Percentiles rank a stretch among this genome's conserved stretches.
These are phyloP conservation scores for Sequoia sempervirens DNA, from an alignment of 75 land plant genomes.

Conservation along the genomic window DNA sequence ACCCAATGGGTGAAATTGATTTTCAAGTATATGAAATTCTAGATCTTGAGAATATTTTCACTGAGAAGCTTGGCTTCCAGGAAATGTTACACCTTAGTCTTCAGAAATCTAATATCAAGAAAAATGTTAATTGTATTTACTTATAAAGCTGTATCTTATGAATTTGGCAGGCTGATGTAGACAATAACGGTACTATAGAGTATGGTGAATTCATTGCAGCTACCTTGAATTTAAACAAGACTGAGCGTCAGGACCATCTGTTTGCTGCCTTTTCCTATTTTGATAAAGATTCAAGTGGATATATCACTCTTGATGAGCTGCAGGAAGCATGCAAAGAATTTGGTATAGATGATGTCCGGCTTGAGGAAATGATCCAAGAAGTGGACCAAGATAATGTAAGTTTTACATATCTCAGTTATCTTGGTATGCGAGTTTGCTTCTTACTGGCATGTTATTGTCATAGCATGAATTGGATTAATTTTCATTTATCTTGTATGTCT, in stretches of 20 bases:
- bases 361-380: slow-evolving; percentile 68
- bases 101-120: not conserved
- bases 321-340: slow-evolving; percentile 59
- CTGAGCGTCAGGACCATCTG: slow-evolving; percentile 62
- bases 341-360: slow-evolving; percentile 42
- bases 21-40: not conserved
- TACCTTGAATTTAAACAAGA: slow-evolving; percentile 63
- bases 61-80: not conserved
- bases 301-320: slow-evolving; percentile 68
- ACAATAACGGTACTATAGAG: slow-evolving; percentile 71
- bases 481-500: not conserved
- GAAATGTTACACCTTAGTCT: not conserved
- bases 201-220: slow-evolving; percentile 72
- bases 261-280: slow-evolving; percentile 71
- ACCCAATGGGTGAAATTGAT: not conserved
- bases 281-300: slow-evolving; percentile 72
- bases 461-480: not conserved
- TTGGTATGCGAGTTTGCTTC: slow-evolving; percentile 25
- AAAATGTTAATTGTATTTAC: not conserved
- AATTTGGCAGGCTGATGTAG: slow-evolving; percentile 58
- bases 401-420: not conserved
- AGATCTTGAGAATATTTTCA: slow-evolving; percentile 2
- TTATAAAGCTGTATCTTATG: not conserved
- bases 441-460: not conserved
- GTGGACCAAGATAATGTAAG: slow-evolving; percentile 71